Conservation (phyloP, 2,329 filamentous ascomycete genomes). For the Arthrocladium fulminans region DNA sequence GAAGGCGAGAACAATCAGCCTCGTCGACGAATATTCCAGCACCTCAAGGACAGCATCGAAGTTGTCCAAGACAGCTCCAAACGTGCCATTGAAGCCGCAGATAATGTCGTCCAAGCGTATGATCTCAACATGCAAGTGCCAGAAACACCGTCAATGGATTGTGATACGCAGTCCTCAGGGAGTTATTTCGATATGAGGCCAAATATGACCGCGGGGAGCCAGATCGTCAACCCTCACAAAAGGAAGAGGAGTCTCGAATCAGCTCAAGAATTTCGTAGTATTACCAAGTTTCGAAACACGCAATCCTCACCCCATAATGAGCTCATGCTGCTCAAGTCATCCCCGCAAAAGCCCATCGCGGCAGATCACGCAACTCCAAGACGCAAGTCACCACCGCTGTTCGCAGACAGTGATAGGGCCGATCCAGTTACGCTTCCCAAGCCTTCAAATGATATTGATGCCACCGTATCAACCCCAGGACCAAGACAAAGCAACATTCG, state of each 20-base stretch:
- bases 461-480: slow-evolving; percentile 22
- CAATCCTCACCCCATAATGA: slow-evolving; percentile 26
- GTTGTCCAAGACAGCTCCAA: slow-evolving; percentile 64
- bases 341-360: slow-evolving; percentile 17
- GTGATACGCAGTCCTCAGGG: slow-evolving; percentile 26
- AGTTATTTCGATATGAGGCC: slow-evolving; percentile 29
- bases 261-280: slow-evolving; percentile 24
- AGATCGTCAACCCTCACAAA: slow-evolving; percentile 39
- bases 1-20: slow-evolving; percentile 44
- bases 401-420: slow-evolving; percentile 12
- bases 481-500: slow-evolving; percentile 38
- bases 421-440: slow-evolving; percentile 12
- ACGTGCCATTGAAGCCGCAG: slow-evolving; percentile 62
- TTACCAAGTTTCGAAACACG: slow-evolving; percentile 23
- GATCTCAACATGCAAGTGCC: slow-evolving; percentile 67
- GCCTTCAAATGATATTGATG: slow-evolving; percentile 14
- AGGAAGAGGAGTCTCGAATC: slow-evolving; percentile 35
- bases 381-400: slow-evolving; percentile 11
- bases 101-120: slow-evolving; percentile 67
- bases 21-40: slow-evolving; percentile 49
- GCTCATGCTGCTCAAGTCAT: slow-evolving; percentile 24
- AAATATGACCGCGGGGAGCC: slow-evolving; percentile 35
- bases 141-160: slow-evolving; percentile 46
- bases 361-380: slow-evolving; percentile 12
- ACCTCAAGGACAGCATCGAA: slow-evolving; percentile 60